Evolutionary conservation across 192 early-diverging fungal genomes (phyloP), one percentile per base, ranked within the genome.

Genomic region (Diversispora eburnea): DNA sequence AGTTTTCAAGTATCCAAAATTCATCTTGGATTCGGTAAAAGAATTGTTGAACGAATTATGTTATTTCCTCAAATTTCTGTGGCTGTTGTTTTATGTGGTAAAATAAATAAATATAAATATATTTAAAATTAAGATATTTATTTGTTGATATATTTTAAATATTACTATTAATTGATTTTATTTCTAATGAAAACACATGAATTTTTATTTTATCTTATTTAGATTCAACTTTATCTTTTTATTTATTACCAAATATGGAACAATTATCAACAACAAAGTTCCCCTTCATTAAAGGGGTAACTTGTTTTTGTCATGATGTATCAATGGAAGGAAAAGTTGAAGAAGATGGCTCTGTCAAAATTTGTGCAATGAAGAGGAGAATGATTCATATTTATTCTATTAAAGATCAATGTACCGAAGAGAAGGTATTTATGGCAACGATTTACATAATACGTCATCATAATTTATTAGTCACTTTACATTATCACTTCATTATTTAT

Each of bases 191-290:
- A 33, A 33, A 33, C 58, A 22, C 13, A 19, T 41, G 5, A 10
- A 8, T 43, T 19, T 19, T 47, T 33, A 25, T 66, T 46, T 57
- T 46, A 33, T 19, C 13, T 58, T 56, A 54, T 51, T 48, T 75
- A 92, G 92, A 94, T 76, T 82, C 86, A 2, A 80, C 88, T 3
- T 70, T 92, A 13, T 82, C 82, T 2, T 90, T 94, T 67, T 91
- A 83, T 73, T 81, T 82, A 6, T 77, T 91, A 8, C 85, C 82
- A 3, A 79, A 83, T 39, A 85, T 88, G 71, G 79, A 52, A 13
- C 81, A 79, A 3, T 80, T 85, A 8, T 68, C 84, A 1, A 48
- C 69, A 2, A 77, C 78, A 9, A 55, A 59, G 5, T 73, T 86
- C 20, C 82, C 77, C 22, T 78, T 64, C 1, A 86, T 88, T 59